Percentiles rank a stretch among this genome's conserved stretches.
phyloP scores from a whole-genome alignment of 371 early-diverging fungal genomes.

The Entomophthora muscae region DNA sequence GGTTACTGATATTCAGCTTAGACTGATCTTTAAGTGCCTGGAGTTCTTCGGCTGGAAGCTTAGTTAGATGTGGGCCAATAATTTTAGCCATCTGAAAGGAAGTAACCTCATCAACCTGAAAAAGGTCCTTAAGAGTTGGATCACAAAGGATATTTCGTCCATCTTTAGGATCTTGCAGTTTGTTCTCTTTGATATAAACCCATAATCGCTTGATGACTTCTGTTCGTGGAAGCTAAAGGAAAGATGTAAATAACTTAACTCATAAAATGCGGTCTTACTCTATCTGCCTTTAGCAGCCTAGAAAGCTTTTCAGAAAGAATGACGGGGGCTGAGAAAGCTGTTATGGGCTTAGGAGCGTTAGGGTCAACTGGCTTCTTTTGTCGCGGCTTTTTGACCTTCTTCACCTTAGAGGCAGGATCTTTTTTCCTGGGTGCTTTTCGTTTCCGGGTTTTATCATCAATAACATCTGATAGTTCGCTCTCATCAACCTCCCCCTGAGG shows the following conservation, averaged over 20 bases:
- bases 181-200: conserved; percentile 34
- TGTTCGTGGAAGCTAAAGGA: conserved; percentile 24
- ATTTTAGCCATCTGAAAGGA: conserved; percentile 36
- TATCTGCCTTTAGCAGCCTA: conserved; percentile 23
- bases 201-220: conserved; percentile 33
- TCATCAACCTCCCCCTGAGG: not conserved
- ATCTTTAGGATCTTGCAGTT: conserved; percentile 37
- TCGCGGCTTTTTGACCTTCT: conserved; percentile 7
- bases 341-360: conserved; percentile 8
- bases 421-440: conserved; percentile 7
- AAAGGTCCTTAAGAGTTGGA: conserved; percentile 25
- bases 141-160: conserved; percentile 32
- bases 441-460: not conserved
- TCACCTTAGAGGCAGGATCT: not conserved
- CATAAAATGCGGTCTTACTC: conserved; percentile 16
- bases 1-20: not conserved
- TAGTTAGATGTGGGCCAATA: conserved; percentile 23
- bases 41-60: conserved; percentile 5
- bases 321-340: conserved; percentile 11
- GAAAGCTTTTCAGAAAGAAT: conserved; percentile 26
- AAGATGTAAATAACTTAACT: not conserved
- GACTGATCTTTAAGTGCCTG: not conserved
- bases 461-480: not conserved
- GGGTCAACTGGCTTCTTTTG: not conserved
- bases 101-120: conserved; percentile 26